Conservation (phyloP, 2,329 filamentous ascomycete species). For the Ophiostoma piceae region DNA sequence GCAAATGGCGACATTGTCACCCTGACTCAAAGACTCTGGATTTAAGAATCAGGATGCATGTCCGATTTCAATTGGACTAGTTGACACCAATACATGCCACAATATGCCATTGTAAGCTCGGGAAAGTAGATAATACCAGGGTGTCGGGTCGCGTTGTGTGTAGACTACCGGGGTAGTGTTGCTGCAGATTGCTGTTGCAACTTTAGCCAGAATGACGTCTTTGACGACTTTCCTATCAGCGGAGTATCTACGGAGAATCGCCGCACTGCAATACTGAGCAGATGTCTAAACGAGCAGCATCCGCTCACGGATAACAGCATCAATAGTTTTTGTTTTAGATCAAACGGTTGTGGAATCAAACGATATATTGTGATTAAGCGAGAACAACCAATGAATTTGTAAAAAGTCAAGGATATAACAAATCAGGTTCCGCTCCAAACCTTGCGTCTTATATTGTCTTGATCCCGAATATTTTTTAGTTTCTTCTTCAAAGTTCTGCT, state of each 20-base stretch:
- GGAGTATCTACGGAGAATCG: neutral
- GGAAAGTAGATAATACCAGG: neutral
- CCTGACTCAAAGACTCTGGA: neutral
- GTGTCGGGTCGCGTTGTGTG: neutral
- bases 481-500: neutral
- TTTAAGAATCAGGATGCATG: neutral
- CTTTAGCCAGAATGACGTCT: constrained; percentile 4
- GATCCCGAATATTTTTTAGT: neutral
- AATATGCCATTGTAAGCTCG: too few species aligned
- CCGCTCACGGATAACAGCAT: neutral
- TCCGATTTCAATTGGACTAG: neutral
- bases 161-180: neutral
- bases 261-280: too few species aligned
- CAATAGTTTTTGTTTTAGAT: neutral
- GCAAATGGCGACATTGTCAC: neutral
- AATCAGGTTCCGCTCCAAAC: neutral
- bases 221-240: neutral
- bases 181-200: constrained; percentile 4
- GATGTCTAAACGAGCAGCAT: neutral
- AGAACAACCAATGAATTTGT: too few species aligned
- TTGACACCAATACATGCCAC: too few species aligned
- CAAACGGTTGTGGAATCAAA: too few species aligned
- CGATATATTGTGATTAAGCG: too few species aligned
- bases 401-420: neutral
- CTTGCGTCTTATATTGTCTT: neutral